Evolutionary conservation across 352 stramenopile genomes (phyloP), one percentile per base, ranked within the genome.

Genomic region (Albugo candida): DNA sequence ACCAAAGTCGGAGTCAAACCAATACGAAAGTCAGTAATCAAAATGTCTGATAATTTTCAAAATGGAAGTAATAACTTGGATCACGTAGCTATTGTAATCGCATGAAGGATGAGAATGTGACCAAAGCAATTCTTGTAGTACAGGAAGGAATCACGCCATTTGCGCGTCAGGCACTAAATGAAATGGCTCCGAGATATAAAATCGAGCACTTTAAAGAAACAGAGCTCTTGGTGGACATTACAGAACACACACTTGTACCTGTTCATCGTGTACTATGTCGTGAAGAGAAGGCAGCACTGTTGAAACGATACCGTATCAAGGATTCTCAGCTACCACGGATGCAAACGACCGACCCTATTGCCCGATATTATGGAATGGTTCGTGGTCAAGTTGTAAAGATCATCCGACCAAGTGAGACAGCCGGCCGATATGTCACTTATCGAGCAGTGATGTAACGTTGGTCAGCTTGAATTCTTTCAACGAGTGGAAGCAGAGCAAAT

Each of bases 221-320:
- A 16, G 96, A 99, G 60, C 67, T 99, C 41, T 82, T 99, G 49
- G 93, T 99, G 34, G 95, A 99, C 67, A 99, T 99, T 63, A 99
- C 96, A 35, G 89, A 99, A 59, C 96, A 99, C 77, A 96, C 94
- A 56, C 76, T 99, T 36, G 94, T 98, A 53, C 96, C 96, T 8
- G 89, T 98, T 56, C 96, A 99, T 80, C 83, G 93, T 64, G 92
- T 99, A 46, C 76, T 99, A 0, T 85, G 60, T n/a, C 68, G 76
- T 38, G 88, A 96, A 48, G 91, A 99, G 69, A 99, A 99, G 66
- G 70, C 81, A 31, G 92, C 97, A 57, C 71, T 99, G 34, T 71
- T 99, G 14, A 96, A 97, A 65, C 67, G 95, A 34, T 99, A 99
- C 65, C 93, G 96, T 47, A 87, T 99, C 53, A 97, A 97, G 50